Conservation (phyloP, 331 rosid species). For the Phaseolus coccineus region DNA sequence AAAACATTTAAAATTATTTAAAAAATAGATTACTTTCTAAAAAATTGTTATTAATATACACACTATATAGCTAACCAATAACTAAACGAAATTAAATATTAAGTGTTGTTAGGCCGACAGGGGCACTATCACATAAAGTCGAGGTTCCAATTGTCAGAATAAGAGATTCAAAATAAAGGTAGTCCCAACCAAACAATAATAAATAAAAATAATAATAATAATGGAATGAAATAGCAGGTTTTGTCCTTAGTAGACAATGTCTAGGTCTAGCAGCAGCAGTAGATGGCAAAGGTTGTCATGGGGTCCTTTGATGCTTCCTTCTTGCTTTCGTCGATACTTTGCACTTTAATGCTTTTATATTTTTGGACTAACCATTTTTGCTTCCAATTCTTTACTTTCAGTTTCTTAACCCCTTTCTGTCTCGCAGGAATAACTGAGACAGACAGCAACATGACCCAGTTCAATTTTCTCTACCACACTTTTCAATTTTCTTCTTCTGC, state of each 20-base stretch:
- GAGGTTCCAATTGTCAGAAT: slow-evolving; percentile 8
- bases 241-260: slow-evolving; percentile 39
- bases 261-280: neutral
- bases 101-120: slow-evolving; percentile 37
- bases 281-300: slow-evolving; percentile 34
- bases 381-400: neutral
- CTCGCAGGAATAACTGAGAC: slow-evolving; percentile 25
- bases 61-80: neutral
- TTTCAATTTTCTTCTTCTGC: neutral
- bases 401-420: slow-evolving; percentile 35
- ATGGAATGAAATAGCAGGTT: slow-evolving; percentile 32
- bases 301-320: slow-evolving; percentile 41
- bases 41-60: too few relatives aligned
- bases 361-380: slow-evolving; percentile 21
- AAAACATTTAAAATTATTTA: too few relatives aligned
- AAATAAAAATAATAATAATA: slow-evolving; percentile 20
- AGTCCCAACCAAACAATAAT: neutral
- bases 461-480: neutral
- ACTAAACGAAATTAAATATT: neutral
- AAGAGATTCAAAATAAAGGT: slow-evolving; percentile 4
- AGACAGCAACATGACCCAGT: slow-evolving; percentile 19
- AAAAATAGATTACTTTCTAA: too few relatives aligned
- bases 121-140: slow-evolving; percentile 37
- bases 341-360: slow-evolving; percentile 24
- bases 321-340: slow-evolving; percentile 37